phyloP scores from a whole-genome alignment of 2,329 filamentous ascomycete genomes.

The Tolypocladium pustulatum region DNA sequence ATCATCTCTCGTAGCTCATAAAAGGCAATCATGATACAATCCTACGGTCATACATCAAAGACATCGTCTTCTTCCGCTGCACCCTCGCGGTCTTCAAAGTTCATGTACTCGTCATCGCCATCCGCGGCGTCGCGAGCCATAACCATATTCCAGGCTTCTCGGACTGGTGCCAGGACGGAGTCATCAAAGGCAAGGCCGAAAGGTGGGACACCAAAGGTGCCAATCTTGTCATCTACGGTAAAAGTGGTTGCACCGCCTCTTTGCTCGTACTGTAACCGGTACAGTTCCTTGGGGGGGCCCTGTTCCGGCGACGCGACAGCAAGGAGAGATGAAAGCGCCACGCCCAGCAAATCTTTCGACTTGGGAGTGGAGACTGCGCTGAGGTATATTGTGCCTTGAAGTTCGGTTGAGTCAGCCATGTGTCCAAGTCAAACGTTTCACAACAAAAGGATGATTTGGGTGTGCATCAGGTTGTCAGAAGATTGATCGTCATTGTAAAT shows the following conservation, averaged over 20 bases:
- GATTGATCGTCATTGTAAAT: slow-evolving; percentile 76
- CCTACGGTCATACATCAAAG: slow-evolving; percentile 27
- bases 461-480: slow-evolving; percentile 82
- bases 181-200: slow-evolving; percentile 69
- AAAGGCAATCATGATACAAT: not conserved
- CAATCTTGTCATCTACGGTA: slow-evolving; percentile 28
- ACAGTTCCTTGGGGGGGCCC: slow-evolving; percentile 27
- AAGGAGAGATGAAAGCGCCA: slow-evolving; percentile 32
- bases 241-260: slow-evolving; percentile 15
- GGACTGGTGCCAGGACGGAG: slow-evolving; percentile 52
- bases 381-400: slow-evolving; percentile 22
- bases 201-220: slow-evolving; percentile 47
- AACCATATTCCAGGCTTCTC: slow-evolving; percentile 58
- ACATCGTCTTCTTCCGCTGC: slow-evolving; percentile 46
- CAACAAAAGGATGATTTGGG: slow-evolving; percentile 7
- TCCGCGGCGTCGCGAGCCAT: slow-evolving; percentile 38
- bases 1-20: not conserved
- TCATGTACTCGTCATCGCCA: slow-evolving; percentile 51
- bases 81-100: slow-evolving; percentile 65
- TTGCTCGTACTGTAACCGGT: slow-evolving; percentile 47
- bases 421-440: slow-evolving; percentile 2
- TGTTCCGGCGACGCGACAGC: slow-evolving; percentile 16
- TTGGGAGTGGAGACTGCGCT: slow-evolving; percentile 22
- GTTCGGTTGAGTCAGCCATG: slow-evolving; percentile 19
- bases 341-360: slow-evolving; percentile 26